Evolutionary conservation across 2,329 filamentous ascomycete genomes (phyloP), one percentile per base, ranked within the genome.

Genomic region (Hypoxylon sp.): DNA sequence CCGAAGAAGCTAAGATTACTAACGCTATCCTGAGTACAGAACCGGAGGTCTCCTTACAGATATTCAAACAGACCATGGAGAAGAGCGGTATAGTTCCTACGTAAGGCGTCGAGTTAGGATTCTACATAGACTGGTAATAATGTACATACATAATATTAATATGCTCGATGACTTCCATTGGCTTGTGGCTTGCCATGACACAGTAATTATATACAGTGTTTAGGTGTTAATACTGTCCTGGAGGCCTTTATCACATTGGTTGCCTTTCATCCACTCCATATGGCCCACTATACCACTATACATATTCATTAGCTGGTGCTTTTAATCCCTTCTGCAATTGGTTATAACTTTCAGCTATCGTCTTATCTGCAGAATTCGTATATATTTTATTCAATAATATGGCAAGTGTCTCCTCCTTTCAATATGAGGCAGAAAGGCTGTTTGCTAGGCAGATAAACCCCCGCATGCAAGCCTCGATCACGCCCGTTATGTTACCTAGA

Each of bases 31-130:
- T 31, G 31, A 50, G 14, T 44, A 10, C n/a, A 71, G 69, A 71
- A 54, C 66, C 66, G 3, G 69, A 71, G 47, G 48, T 59, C 17
- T 66, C 69, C 17, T 37, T 71, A 26, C 63, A 69, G 55, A 62
- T 71, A 9, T 69, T 71, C 35, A 42, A 62, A 24, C 69, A 71
- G 37, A 59, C 44, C 5, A 69, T 69, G 62, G 52, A 39, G 42
- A 52, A 48, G 42, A 26, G 55, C n/a, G 53, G 57, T 31, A 42
- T 70, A 31, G 11, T 46, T 50, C 63, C 67, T 64, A 70, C 61
- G 8, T 68, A 9, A 61, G 19, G 19, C 19, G 26, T 50, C 4
- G 4, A 22, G 10, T 44, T 26, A 47, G 54, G 17, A 48, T 19
- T 42, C 26, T 31, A 26, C 24, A 33, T 29, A 3, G 22, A 11